Evolutionary conservation across 23 red algal species (phyloP).

Genomic region (Gracilaria caudata): DNA sequence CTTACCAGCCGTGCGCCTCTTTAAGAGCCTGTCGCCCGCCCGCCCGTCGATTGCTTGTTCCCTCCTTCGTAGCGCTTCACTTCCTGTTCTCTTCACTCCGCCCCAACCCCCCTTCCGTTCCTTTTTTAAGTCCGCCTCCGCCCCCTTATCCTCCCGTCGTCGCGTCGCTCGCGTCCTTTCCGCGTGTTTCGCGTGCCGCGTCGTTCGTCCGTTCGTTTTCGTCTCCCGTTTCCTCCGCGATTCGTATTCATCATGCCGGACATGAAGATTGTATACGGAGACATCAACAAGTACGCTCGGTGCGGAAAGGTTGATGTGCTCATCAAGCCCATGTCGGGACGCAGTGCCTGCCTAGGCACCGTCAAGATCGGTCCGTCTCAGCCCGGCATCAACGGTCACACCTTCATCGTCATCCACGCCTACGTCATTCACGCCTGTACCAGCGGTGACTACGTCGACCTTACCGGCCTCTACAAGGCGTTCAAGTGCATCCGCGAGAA

Average conservation of each 20-base stretch:
- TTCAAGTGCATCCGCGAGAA: slow-evolving; percentile 66
- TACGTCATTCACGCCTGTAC: slow-evolving; percentile 55
- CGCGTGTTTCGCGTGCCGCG: neutral
- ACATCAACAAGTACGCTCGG: slow-evolving; percentile 49
- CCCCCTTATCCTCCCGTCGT: neutral
- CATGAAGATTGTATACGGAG: slow-evolving; percentile 60
- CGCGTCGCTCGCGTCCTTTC: neutral
- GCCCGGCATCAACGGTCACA: slow-evolving; percentile 54
- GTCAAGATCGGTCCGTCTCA: slow-evolving; percentile 39
- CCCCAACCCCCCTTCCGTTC: neutral
- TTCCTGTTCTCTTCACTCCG: neutral
- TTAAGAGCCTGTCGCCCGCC: neutral
- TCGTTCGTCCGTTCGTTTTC: neutral
- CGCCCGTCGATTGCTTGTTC: neutral
- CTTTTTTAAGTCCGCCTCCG: neutral
- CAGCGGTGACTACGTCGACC: slow-evolving; percentile 53
- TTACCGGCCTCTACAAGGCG: slow-evolving; percentile 67
- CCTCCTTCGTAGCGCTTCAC: neutral
- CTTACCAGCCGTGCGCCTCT: neutral
- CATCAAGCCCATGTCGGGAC: slow-evolving; percentile 45
- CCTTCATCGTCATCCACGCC: slow-evolving; percentile 59
- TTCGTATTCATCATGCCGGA: slow-evolving; percentile 30
- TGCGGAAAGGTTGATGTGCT: slow-evolving; percentile 48
- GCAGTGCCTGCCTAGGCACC: slow-evolving; percentile 42
- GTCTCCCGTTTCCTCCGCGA: neutral